Conservation (phyloP, 164 flowering plant genomes). For the Hamamelis virginiana region DNA sequence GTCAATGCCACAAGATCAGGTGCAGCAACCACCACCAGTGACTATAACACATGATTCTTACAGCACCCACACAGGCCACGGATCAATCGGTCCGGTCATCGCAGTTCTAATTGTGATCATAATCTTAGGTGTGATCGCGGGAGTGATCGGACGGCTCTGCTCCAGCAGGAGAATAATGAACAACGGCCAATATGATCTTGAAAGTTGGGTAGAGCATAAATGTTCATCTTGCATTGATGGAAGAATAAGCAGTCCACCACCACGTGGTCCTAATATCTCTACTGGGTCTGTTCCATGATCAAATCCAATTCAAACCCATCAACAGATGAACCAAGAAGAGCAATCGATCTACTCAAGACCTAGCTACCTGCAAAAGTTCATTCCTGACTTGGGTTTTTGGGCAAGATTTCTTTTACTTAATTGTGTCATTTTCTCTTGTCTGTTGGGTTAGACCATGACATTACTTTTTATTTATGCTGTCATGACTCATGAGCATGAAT, state of each 20-base stretch:
- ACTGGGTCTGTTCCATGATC: too few relatives aligned
- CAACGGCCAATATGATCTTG: slow-evolving; percentile 35
- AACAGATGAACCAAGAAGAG: too few relatives aligned
- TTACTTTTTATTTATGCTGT: too few relatives aligned
- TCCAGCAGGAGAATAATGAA: slow-evolving; percentile 36
- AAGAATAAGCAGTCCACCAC: slow-evolving; percentile 17
- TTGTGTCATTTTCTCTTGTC: too few relatives aligned
- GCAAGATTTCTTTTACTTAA: too few relatives aligned
- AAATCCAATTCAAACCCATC: too few relatives aligned
- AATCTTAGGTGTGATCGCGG: slow-evolving; percentile 34
- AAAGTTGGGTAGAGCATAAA: slow-evolving; percentile 40
- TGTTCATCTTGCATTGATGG: slow-evolving; percentile 53
- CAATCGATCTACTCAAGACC: too few relatives aligned
- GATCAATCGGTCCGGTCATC: slow-evolving; percentile 38
- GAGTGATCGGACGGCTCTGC: slow-evolving; percentile 37
- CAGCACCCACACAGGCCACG: slow-evolving; percentile 12
- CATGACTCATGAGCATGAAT: too few relatives aligned
- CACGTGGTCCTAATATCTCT: background rate
- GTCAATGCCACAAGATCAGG: slow-evolving; percentile 22
- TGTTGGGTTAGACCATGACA: too few relatives aligned
- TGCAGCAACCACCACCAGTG: slow-evolving; percentile 10
- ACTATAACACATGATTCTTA: slow-evolving; percentile 7
- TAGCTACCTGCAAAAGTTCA: too few relatives aligned
- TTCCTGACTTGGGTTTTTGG: too few relatives aligned
- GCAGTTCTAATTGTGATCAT: slow-evolving; percentile 35